Evolutionary conservation across 495 filamentous ascomycete genomes (phyloP), one percentile per base, ranked within the genome.

Genomic region (Penicillium arizonense): DNA sequence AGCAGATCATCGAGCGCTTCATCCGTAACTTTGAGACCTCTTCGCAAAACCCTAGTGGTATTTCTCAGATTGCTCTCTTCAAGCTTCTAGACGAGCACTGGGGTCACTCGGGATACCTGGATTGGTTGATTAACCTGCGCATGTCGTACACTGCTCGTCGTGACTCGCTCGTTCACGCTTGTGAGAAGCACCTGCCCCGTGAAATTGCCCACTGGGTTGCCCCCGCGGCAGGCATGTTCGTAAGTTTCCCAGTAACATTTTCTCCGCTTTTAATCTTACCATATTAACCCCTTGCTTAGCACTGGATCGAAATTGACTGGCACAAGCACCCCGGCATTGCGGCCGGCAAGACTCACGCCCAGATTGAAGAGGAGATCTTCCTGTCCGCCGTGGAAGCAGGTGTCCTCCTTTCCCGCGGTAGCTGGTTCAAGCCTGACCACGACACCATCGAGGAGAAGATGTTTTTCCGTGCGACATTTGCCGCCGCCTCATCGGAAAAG

Each of bases 211-310:
- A 82, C 70, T 98, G 94, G 95, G 79, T 70, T 33, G 75, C 88
- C 6, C 92, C 94, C 3, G 77, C 79, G 33, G 92, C 94, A n/a
- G 94, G 94, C 63, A 98, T 98, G 94, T 98, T 98, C 79, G 87
- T 90, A 71, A 78, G 86, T 86, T 46, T 39, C 47, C 11, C 23
- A 37, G 37, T 35, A 3, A 7, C 51, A 30, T 20, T 26, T 50
- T n/a, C 33, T 14, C 41, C 53, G 28, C 52, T 55, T 41, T 33
- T 34, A 5, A 21, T 39, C 33, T 28, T 23, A 6, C 30, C 12
- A 23, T 36, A 60, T 59, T 61, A 47, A 63, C 55, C 47, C 24
- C 43, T 9, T 24, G 5, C 53, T 49, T 34, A 89, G 86, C 86
- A 90, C 63, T 97, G 94, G 94, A 75, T 98, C 33, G 77, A 85